A percentile compares a stretch with the other conserved stretches of the same genome.
Conservation (phyloP, 148 eudicot genomes). For the Spergularia bocconei region DNA sequence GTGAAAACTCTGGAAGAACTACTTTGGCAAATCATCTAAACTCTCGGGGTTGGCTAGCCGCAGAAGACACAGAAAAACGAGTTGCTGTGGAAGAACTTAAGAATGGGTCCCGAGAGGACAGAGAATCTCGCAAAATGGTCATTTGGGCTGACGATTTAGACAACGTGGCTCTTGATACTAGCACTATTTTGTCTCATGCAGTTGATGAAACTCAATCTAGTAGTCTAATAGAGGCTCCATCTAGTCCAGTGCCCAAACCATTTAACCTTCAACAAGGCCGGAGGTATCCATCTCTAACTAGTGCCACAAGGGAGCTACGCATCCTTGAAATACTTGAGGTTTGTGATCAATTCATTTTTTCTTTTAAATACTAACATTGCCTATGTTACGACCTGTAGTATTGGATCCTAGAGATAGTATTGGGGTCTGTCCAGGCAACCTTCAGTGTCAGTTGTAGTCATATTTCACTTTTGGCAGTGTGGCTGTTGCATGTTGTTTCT, state of each 20-base stretch:
- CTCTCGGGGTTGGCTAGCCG: slow-evolving; percentile 32
- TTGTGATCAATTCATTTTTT: slow-evolving; percentile 19
- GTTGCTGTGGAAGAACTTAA: slow-evolving; percentile 34
- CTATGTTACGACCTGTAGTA: slow-evolving; percentile 1
- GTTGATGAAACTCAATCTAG: slow-evolving; percentile 28
- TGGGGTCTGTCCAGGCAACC: slow-evolving; percentile 1
- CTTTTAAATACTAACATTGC: slow-evolving; percentile 7
- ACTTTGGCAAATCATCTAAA: slow-evolving; percentile 31
- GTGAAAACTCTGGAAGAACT: slow-evolving; percentile 30
- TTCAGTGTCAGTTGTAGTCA: background rate
- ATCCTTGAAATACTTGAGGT: slow-evolving; percentile 82
- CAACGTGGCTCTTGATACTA: slow-evolving; percentile 25
- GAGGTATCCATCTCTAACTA: slow-evolving; percentile 75
- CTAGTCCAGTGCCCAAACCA: slow-evolving; percentile 38
- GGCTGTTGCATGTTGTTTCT: background rate
- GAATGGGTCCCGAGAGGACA: slow-evolving; percentile 28
- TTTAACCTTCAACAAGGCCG: slow-evolving; percentile 51
- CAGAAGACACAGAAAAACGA: slow-evolving; percentile 26
- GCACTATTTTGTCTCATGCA: slow-evolving; percentile 27
- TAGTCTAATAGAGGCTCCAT: slow-evolving; percentile 31
- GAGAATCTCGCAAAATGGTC: slow-evolving; percentile 29
- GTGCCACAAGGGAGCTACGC: slow-evolving; percentile 72
- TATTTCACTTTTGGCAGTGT: background rate
- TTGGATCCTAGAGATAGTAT: background rate
- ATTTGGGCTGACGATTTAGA: slow-evolving; percentile 29